Conservation (phyloP, 345 rosid species). For the Rhodamnia rubescens region DNA sequence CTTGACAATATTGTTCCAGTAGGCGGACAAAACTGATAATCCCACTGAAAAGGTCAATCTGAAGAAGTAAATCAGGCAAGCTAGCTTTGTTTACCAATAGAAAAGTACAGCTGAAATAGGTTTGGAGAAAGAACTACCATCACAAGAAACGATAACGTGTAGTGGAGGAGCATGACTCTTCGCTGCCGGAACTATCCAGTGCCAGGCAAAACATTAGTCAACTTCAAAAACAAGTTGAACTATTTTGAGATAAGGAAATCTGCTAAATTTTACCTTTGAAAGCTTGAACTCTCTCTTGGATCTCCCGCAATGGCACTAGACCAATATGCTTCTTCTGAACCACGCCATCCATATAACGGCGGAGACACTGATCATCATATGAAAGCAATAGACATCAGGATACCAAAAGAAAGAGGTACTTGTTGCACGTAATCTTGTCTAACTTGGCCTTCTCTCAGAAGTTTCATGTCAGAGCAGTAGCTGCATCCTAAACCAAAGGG, state of each 20-base stretch:
- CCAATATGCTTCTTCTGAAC: slow-evolving; percentile 21
- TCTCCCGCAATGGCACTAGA: slow-evolving; percentile 25
- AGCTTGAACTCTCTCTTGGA: slow-evolving; percentile 35
- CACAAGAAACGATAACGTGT: slow-evolving; percentile 43
- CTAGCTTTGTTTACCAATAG: neutral
- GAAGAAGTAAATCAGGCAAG: neutral
- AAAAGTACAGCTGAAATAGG: neutral
- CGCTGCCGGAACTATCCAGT: slow-evolving; percentile 36
- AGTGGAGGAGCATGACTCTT: slow-evolving; percentile 77
- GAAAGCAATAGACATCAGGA: slow-evolving; percentile 15
- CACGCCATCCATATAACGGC: slow-evolving; percentile 10
- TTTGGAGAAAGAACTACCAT: neutral
- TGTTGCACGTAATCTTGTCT: neutral
- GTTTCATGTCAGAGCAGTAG: neutral
- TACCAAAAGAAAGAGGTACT: neutral
- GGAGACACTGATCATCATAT: neutral
- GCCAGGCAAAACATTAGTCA: slow-evolving; percentile 2
- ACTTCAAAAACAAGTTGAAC: neutral
- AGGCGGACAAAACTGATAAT: neutral
- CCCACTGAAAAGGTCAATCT: neutral
- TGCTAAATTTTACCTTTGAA: slow-evolving; percentile 36
- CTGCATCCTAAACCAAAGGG: neutral
- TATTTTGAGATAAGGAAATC: slow-evolving; percentile 6
- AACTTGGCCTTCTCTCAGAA: neutral
- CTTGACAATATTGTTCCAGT: neutral